Percentiles rank a stretch among this genome's conserved stretches.
These are phyloP conservation scores for Debaryomyces psychrophilus DNA, from an alignment of 1,139 yeast species.

Conservation along the genomic window DNA sequence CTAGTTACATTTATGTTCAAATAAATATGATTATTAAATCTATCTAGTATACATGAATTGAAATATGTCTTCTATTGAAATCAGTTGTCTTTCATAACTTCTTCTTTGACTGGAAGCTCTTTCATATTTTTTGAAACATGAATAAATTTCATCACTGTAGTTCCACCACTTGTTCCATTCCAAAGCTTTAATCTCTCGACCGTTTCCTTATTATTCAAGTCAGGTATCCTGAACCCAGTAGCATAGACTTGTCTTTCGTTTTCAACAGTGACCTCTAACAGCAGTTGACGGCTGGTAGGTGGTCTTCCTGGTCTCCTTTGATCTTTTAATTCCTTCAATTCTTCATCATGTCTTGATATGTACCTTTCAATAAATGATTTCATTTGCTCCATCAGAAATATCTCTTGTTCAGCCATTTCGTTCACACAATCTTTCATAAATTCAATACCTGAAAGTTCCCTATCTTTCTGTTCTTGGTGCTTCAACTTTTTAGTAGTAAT, in stretches of 20 bases:
- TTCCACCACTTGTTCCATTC: conserved; percentile 86
- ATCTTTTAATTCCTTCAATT: conserved; percentile 57
- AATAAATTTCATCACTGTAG: conserved; percentile 58
- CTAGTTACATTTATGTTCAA: conserved; percentile 1
- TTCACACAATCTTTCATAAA: conserved; percentile 68
- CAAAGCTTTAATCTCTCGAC: conserved; percentile 66
- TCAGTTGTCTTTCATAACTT: conserved; percentile 22
- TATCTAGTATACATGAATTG: conserved; percentile 8
- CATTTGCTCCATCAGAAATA: conserved; percentile 59
- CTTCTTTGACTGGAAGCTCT: conserved; percentile 31
- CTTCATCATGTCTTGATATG: conserved; percentile 72
- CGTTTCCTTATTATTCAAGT: conserved; percentile 60
- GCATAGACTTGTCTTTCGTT: conserved; percentile 62
- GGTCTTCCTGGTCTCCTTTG: conserved; percentile 90
- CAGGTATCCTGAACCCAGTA: conserved; percentile 77
- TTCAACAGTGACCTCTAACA: conserved; percentile 62
- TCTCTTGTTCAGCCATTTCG: conserved; percentile 41
- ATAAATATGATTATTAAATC: not conserved
- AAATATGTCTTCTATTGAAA: not conserved
- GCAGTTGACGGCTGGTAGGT: conserved; percentile 66
- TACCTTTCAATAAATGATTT: conserved; percentile 63
- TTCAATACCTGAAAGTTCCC: conserved; percentile 57
- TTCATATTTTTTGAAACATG: conserved; percentile 38
- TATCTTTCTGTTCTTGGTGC: conserved; percentile 60
- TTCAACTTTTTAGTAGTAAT: conserved; percentile 58